Percentiles rank a stretch among this genome's conserved stretches.
These are phyloP conservation scores for Talaromyces proteolyticus DNA, from an alignment of 495 filamentous ascomycete genomes.

Conservation along the genomic window DNA sequence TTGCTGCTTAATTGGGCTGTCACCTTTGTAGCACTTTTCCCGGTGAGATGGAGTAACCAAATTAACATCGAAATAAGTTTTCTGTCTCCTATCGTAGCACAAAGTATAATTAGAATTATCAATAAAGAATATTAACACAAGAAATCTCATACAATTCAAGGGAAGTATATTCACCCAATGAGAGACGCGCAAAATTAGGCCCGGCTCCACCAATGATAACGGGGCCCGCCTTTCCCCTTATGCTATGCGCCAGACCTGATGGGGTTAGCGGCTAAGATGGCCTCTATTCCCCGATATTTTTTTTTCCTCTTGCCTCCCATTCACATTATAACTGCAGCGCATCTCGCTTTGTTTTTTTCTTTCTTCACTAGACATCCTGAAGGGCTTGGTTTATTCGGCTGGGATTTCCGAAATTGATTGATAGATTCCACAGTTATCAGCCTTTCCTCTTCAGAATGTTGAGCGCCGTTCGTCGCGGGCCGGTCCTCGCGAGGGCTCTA, in stretches of 20 bases:
- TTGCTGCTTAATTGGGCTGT: too few species aligned
- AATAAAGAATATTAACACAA: too few species aligned
- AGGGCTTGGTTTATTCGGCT: background rate
- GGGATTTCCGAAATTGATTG: too few species aligned
- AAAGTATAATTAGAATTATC: too few species aligned
- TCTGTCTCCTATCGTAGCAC: too few species aligned
- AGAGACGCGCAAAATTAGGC: too few species aligned
- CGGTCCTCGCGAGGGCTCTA: slow-evolving; percentile 28
- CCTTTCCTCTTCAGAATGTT: slow-evolving; percentile 17
- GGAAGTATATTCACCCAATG: too few species aligned
- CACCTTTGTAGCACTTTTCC: too few species aligned
- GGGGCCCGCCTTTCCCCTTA: background rate
- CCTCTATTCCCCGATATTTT: background rate
- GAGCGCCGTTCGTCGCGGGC: slow-evolving; percentile 34
- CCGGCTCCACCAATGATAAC: background rate
- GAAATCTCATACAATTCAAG: too few species aligned
- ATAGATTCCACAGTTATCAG: background rate
- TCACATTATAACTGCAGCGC: background rate
- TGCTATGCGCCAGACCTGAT: slow-evolving; percentile 3
- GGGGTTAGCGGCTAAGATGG: background rate
- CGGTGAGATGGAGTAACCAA: too few species aligned
- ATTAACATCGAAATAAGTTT: too few species aligned
- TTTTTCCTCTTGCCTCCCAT: slow-evolving; percentile 5
- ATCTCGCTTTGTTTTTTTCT: background rate
- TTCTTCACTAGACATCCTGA: background rate